Conservation (phyloP, 1,139 yeast species). For the Eremothecium sinecaudum region DNA sequence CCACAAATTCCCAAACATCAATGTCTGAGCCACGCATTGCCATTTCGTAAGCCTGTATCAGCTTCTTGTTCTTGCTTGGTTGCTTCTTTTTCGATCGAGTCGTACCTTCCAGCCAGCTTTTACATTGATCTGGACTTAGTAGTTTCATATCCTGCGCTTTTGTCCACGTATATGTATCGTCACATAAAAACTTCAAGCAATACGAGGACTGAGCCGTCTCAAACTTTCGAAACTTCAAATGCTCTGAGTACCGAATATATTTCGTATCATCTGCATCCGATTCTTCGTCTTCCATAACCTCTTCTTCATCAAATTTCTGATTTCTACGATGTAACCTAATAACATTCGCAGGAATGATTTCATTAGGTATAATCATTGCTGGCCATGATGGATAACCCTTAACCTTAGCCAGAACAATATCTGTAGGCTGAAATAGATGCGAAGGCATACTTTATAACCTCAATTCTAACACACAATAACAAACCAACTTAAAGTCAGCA, state of each 20-base stretch:
- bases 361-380: constrained; percentile 58
- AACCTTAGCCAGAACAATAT: constrained; percentile 58
- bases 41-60: constrained; percentile 30
- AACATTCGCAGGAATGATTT: constrained; percentile 47
- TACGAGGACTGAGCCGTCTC: constrained; percentile 16
- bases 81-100: constrained; percentile 10
- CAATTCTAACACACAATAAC: too few relatives aligned
- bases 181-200: constrained; percentile 29
- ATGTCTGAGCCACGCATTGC: constrained; percentile 21
- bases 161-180: constrained; percentile 30
- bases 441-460: constrained; percentile 3
- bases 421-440: constrained; percentile 26
- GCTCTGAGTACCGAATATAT: constrained; percentile 20
- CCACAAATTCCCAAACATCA: constrained; percentile 30
- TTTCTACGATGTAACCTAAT: constrained; percentile 21
- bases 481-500: too few relatives aligned
- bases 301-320: constrained; percentile 18
- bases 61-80: constrained; percentile 17
- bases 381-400: constrained; percentile 82
- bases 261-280: constrained; percentile 26
- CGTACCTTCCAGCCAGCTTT: constrained; percentile 19
- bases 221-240: constrained; percentile 22
- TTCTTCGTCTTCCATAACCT: constrained; percentile 21
- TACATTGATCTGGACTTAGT: constrained; percentile 18
- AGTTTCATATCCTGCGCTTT: constrained; percentile 20